Conservation (phyloP, 306 rosid genomes). For the Crotalaria pallida region DNA sequence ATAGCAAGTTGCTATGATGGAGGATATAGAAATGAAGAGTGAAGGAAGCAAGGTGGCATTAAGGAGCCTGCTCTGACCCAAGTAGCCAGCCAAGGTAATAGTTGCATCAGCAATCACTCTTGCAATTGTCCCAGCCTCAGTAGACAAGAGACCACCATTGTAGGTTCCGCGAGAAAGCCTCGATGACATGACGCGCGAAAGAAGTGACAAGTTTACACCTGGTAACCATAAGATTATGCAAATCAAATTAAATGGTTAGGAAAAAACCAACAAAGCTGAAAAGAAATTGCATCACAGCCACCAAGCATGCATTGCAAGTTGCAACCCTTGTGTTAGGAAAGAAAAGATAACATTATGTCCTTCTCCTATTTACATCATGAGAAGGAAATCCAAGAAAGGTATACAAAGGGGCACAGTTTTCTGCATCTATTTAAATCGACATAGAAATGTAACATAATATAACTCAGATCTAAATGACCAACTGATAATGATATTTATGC, state of each 20-base stretch:
- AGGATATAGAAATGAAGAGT: constrained; percentile 59
- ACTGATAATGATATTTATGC: background rate
- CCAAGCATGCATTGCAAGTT: background rate
- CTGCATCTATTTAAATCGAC: background rate
- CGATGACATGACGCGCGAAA: constrained; percentile 94
- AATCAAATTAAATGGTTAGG: background rate
- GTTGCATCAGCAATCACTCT: constrained; percentile 92
- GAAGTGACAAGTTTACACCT: constrained; percentile 95
- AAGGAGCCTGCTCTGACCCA: constrained; percentile 72
- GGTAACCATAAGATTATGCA: background rate
- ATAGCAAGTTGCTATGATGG: constrained; percentile 81
- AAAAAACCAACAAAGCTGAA: background rate
- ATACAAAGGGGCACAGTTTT: background rate
- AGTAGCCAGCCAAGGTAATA: constrained; percentile 74
- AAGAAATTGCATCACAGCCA: background rate
- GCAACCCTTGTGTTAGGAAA: background rate
- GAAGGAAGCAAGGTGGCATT: constrained; percentile 83
- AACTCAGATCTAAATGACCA: background rate
- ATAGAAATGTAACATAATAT: background rate
- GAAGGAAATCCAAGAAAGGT: background rate
- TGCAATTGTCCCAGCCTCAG: constrained; percentile 95
- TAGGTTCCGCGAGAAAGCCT: constrained; percentile 97
- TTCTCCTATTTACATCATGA: background rate
- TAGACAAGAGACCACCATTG: constrained; percentile 84
- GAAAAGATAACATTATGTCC: background rate